Percentiles rank a stretch among this genome's conserved stretches.
These are phyloP conservation scores for Phaseolus lunatus DNA, from an alignment of 306 rosid species.

Conservation along the genomic window DNA sequence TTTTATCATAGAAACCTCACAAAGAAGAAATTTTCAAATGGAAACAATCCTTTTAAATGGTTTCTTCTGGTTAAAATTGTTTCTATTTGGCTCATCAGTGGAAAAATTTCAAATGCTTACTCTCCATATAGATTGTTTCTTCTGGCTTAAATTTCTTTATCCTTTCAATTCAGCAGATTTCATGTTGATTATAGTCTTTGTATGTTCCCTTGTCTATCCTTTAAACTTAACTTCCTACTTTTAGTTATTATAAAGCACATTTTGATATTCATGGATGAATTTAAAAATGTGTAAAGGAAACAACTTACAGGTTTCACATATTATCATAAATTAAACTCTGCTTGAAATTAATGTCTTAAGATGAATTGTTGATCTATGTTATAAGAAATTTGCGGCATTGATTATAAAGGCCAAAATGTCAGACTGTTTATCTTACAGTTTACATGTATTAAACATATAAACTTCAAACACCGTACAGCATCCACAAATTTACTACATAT, in stretches of 20 bases:
- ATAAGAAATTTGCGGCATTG: not conserved
- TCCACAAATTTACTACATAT: not conserved
- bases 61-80: constrained; percentile 17
- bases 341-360: not conserved
- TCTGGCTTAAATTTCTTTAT: not conserved
- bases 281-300: constrained; percentile 8
- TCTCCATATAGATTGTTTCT: not conserved
- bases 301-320: not conserved
- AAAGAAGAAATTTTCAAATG: not conserved
- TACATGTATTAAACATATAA: not conserved
- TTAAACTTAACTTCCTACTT: not conserved
- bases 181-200: not conserved
- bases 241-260: not conserved
- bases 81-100: not conserved
- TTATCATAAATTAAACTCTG: constrained; percentile 1
- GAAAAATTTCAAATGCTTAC: not conserved
- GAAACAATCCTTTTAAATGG: not conserved
- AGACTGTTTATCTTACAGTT: not conserved
- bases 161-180: not conserved
- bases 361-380: not conserved
- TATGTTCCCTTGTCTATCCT: not conserved
- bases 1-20: constrained; percentile 10
- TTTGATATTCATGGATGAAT: not conserved
- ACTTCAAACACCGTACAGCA: not conserved
- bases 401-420: not conserved